Evolutionary conservation across 371 early-diverging fungal species (phyloP).

Genomic region (Zancudomyces culisetae): DNA sequence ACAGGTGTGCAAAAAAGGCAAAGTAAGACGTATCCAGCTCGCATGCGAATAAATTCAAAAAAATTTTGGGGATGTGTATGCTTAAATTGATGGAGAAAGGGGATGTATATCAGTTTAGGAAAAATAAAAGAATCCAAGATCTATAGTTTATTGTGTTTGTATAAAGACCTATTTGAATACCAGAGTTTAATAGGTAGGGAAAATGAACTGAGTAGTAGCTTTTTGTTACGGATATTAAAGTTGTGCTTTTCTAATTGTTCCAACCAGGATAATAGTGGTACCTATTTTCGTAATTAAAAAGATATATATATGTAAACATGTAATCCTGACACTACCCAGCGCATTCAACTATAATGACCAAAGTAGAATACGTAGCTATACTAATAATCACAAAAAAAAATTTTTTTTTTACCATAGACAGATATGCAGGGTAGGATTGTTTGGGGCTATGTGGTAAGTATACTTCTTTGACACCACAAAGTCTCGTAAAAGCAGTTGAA

Average conservation of each 20-base stretch:
- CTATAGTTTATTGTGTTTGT: background rate
- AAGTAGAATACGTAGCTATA: constrained; percentile 1
- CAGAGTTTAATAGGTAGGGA: constrained; percentile 27
- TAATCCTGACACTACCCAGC: background rate
- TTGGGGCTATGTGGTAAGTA: constrained; percentile 18
- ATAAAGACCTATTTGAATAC: constrained; percentile 7
- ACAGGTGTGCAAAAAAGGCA: no score
- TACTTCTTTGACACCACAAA: constrained; percentile 21
- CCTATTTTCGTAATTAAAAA: background rate
- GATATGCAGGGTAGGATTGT: constrained; percentile 26
- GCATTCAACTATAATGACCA: background rate
- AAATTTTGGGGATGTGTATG: background rate
- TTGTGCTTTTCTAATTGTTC: constrained; percentile 27
- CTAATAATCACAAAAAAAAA: background rate
- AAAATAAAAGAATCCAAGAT: background rate
- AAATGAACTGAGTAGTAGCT: constrained; percentile 18
- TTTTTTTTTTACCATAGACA: constrained; percentile 18
- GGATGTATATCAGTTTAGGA: background rate
- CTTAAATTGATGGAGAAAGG: background rate
- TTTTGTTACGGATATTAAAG: constrained; percentile 29
- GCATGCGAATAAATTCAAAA: no score
- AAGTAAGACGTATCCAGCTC: no score
- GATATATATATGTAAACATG: background rate
- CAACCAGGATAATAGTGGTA: constrained; percentile 25
- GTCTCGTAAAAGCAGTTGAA: constrained; percentile 17